Percentiles rank a stretch among this genome's conserved stretches.
Conservation (phyloP, 2,329 filamentous ascomycete genomes). For the Fusarium drepaniforme region DNA sequence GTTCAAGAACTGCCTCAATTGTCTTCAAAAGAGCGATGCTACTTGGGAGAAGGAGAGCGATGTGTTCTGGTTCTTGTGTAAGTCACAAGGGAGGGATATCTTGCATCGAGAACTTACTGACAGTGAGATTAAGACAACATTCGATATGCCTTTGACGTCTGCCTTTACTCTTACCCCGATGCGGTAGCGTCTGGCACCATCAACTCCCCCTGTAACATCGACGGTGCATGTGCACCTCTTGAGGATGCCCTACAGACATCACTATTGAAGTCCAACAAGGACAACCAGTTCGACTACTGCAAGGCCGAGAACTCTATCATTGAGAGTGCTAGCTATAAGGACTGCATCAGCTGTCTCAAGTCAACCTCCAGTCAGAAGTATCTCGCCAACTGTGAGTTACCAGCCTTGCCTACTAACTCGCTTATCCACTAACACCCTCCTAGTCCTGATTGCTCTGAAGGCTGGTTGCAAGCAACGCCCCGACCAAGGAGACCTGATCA, state of each 20-base stretch:
- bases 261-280: conserved; percentile 30
- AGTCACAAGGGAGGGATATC: conserved; percentile 22
- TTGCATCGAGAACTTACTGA: background rate
- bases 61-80: conserved; percentile 60
- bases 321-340: conserved; percentile 46
- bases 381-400: conserved; percentile 60
- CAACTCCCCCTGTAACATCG: conserved; percentile 58
- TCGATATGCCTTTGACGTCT: conserved; percentile 61
- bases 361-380: conserved; percentile 55
- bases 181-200: conserved; percentile 46
- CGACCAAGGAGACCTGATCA: conserved; percentile 50
- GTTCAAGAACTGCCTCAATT: background rate
- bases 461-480: conserved; percentile 61
- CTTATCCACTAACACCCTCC: too few relatives aligned
- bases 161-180: conserved; percentile 55
- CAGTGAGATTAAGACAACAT: conserved; percentile 58
- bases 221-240: conserved; percentile 56
- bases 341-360: conserved; percentile 59
- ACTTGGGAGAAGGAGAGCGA: background rate
- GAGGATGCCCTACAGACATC: conserved; percentile 50
- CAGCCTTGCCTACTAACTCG: too few relatives aligned
- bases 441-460: background rate
- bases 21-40: background rate
- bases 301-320: conserved; percentile 44
- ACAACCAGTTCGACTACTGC: conserved; percentile 56